phyloP scores from a whole-genome alignment of 805 yeast genomes.

The Candida michaelii region DNA sequence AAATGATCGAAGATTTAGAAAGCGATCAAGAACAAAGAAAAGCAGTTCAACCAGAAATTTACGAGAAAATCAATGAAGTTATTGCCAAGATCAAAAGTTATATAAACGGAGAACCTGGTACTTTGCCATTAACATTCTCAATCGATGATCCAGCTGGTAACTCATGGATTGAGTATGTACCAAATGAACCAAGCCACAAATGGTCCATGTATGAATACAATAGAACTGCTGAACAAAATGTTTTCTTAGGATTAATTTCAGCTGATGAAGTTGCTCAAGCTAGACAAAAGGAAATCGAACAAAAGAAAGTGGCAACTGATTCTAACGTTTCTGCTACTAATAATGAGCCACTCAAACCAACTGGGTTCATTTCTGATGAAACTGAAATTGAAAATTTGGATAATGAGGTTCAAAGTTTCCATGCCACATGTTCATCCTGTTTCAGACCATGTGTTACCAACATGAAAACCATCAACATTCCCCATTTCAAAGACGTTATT shows the following conservation, averaged over 20 bases:
- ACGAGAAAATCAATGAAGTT: conserved; percentile 72
- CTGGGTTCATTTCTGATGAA: conserved; percentile 64
- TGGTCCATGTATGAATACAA: conserved; percentile 83
- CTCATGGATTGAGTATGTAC: conserved; percentile 90
- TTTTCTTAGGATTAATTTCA: conserved; percentile 75
- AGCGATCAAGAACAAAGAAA: conserved; percentile 82
- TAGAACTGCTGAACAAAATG: conserved; percentile 87
- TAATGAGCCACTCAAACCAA: conserved; percentile 23
- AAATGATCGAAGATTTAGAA: conserved; percentile 78
- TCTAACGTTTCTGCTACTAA: conserved; percentile 32
- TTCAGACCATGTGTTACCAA: conserved; percentile 81
- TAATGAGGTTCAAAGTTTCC: conserved; percentile 91
- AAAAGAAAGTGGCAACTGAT: conserved; percentile 41
- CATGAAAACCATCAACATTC: conserved; percentile 95
- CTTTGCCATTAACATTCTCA: conserved; percentile 72
- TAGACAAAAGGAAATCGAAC: conserved; percentile 48
- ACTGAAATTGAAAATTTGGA: conserved; percentile 81
- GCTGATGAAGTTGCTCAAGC: conserved; percentile 58
- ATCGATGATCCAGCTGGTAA: conserved; percentile 96
- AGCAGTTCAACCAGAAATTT: conserved; percentile 68
- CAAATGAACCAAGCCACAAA: conserved; percentile 85
- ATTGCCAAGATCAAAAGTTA: conserved; percentile 58
- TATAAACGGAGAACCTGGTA: conserved; percentile 64
- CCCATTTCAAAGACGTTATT: conserved; percentile 96
- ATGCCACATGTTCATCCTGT: conserved; percentile 92